Conservation (phyloP, 2,329 filamentous ascomycete species). For the Clarireedia monteithiana region DNA sequence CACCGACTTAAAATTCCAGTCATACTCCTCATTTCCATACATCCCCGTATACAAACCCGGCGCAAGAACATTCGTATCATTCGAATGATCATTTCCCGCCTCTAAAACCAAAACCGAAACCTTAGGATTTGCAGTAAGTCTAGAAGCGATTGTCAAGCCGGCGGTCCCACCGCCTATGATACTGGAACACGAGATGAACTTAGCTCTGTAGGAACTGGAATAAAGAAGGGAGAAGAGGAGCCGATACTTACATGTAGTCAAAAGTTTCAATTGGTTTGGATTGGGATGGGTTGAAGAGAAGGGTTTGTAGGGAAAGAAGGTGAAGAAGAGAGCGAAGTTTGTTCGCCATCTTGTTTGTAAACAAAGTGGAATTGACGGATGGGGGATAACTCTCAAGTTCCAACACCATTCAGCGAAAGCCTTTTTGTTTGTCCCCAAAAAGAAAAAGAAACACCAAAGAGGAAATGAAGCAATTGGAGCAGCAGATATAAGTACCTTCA, state of each 20-base stretch:
- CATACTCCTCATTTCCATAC: conserved; percentile 17
- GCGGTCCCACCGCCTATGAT: neutral
- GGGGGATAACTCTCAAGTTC: too few species aligned
- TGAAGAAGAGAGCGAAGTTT: neutral
- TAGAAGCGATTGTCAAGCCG: conserved; percentile 11
- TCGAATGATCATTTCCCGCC: conserved; percentile 10
- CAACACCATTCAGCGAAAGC: too few species aligned
- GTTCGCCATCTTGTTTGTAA: too few species aligned
- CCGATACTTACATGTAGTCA: neutral
- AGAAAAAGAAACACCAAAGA: too few species aligned
- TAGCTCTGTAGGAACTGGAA: neutral
- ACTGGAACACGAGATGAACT: neutral
- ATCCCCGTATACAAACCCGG: neutral
- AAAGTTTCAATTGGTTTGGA: neutral
- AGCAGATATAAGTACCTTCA: too few species aligned
- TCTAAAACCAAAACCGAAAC: conserved; percentile 13
- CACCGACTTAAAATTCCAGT: conserved; percentile 12
- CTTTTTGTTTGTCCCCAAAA: too few species aligned
- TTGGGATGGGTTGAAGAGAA: neutral
- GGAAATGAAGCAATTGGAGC: too few species aligned
- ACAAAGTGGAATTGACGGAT: too few species aligned
- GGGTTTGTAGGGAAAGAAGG: neutral
- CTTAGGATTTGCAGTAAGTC: conserved; percentile 8
- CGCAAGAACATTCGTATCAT: neutral
- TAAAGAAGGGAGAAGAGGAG: neutral